Base-by-base conservation (phyloP, 2,329 filamentous ascomycete species). In the Xylaria sp. region DNA sequence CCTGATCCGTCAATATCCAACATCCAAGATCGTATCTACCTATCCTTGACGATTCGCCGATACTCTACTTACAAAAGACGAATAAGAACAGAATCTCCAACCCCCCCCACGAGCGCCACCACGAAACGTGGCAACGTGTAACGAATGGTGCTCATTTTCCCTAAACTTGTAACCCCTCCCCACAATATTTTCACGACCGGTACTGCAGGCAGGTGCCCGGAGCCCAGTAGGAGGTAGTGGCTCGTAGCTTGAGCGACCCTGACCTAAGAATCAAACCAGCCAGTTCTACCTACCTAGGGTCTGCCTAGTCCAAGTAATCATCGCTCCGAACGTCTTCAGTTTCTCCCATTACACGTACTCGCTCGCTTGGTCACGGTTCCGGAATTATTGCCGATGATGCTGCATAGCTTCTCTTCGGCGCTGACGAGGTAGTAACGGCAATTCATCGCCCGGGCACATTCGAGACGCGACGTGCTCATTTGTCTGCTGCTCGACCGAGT, bases 361-460 rank as follows among this genome's bases (percentile, higher is more conserved):
- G 26, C 48, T 51, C 48, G 31, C 38, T 23, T 20, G 28, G 6
- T 57, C 11, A 7, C 40, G 17, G 28, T 23, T 57, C 11, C 15
- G 38, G 38, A 40, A 62, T 31, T 17, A 54, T 53, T 26, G 49
- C 44, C 63, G 54, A 71, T 59, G 17, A 71, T 71, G 69, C 53
- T 69, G 60, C 40, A 62, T 69, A 46, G 38, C 56, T 59, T 33
- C 49, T 26, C 38, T 51, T 51, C 40, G 66, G 26, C 54, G 36
- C 56, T 54, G 31, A 66, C 28, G 57, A 71, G 66, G 61, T 71
- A 65, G 63, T 51, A 38, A 56, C 63, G 49, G 51, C 59, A 62
- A 56, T 20, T 26, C 28, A 44, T 28, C 56, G 57, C 36, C 65
- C 58, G 51, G 48, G 33, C 42, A 57, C 54, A 68, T 46, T 33